phyloP scores from a whole-genome alignment of 2,329 filamentous ascomycete genomes.

The Cryphonectria nitschkei region DNA sequence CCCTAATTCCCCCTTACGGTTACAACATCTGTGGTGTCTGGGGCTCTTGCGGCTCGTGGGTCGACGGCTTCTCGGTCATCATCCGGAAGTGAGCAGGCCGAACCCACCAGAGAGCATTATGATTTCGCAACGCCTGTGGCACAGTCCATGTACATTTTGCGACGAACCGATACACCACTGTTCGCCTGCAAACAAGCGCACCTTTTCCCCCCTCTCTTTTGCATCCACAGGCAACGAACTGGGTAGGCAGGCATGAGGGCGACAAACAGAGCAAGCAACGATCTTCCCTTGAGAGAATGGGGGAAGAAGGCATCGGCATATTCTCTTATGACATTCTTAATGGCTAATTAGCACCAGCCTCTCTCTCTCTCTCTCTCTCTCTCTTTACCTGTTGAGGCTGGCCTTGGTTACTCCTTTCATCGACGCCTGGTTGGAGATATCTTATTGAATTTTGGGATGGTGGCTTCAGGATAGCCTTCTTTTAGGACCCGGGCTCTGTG shows the following conservation, averaged over 20 bases:
- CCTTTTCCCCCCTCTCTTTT: not conserved
- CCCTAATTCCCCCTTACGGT: constrained; percentile 84
- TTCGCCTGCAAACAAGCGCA: not conserved
- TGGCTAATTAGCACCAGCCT: constrained; percentile 26
- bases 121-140: not conserved
- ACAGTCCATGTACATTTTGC: constrained; percentile 15
- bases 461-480: not conserved
- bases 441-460: not conserved
- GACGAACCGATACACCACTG: not conserved
- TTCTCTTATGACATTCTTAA: constrained; percentile 19
- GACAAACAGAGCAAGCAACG: not conserved
- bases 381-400: constrained; percentile 14
- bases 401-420: constrained; percentile 22
- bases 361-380: not conserved
- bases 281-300: not conserved
- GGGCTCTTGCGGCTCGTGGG: constrained; percentile 78
- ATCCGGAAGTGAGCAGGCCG: constrained; percentile 24
- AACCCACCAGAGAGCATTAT: not conserved
- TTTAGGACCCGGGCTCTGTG: not conserved
- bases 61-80: constrained; percentile 85
- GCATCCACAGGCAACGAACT: not conserved
- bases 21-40: constrained; percentile 88
- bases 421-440: not conserved
- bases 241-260: constrained; percentile 8
- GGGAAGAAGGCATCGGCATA: not conserved